Evolutionary conservation across 2,329 filamentous ascomycete genomes (phyloP).

Genomic region (Metarhizium rileyi): DNA sequence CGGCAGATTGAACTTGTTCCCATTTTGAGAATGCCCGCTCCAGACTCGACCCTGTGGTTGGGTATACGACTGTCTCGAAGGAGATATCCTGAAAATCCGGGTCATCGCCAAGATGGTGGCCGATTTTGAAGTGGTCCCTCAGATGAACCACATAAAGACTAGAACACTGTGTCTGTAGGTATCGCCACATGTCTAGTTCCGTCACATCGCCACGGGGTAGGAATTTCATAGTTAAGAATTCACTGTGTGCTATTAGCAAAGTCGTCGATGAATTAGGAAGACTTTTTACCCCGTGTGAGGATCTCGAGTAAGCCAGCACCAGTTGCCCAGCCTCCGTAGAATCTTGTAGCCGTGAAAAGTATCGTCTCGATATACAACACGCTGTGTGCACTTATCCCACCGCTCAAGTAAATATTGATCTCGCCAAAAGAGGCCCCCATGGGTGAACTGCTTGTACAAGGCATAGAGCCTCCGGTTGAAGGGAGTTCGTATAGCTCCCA

Average conservation of each 20-base stretch:
- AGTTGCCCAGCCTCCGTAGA: background rate
- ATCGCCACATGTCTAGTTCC: background rate
- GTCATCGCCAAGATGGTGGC: background rate
- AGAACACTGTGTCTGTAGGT: background rate
- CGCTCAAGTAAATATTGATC: background rate
- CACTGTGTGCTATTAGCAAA: background rate
- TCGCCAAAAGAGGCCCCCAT: background rate
- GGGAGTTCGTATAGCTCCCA: background rate
- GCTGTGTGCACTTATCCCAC: background rate
- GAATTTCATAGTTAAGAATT: background rate
- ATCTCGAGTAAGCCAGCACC: background rate
- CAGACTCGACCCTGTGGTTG: background rate
- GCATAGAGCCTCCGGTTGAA: background rate
- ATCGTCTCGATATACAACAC: background rate
- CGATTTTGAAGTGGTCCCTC: background rate
- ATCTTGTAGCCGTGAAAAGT: background rate
- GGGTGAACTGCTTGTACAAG: background rate
- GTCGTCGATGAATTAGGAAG: too few relatives aligned
- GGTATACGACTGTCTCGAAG: background rate
- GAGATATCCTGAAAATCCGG: background rate
- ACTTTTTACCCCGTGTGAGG: background rate
- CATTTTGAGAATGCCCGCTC: background rate
- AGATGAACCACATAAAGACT: background rate
- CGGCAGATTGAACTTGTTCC: background rate
- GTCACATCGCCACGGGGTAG: background rate